Evolutionary conservation across 441 rosid species (phyloP), one percentile per base, ranked within the genome.

Genomic region (Euphorbia celastroides): DNA sequence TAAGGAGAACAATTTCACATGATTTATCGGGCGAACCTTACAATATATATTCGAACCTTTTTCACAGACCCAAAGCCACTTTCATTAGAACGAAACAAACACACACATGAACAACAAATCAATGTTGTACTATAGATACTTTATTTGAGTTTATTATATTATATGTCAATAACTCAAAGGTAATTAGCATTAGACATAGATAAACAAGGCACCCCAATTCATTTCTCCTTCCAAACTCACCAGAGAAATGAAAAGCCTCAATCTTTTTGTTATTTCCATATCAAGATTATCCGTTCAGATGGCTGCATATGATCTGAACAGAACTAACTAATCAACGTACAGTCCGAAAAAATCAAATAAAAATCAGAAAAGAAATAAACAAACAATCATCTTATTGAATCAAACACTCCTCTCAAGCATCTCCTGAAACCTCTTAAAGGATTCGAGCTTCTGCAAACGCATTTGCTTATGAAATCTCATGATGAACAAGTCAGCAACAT

Each of bases 401-500:
- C 16, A 83, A 36, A 19, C 62, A 52, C 84, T 68, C 38, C 76
- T 68, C 17, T 63, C 65, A 28, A 83, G 75, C 87, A 78, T 80
- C 51, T 83, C 88, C 61, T 70, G 83, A 41, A 51, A 31, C 75
- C 80, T 78, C 77, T 86, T 88, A 56, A 88, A 74, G 5, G 95
- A 93, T 16, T 75, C 79, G 34, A 84, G 86, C 80, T 89, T 93
- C 85, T 93, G 98, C 69, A 93, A 50, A 86, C 80, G 80, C 74
- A 91, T 86, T 78, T 91, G 87, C n/a, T 84, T 74, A 55, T 91
- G 95, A 69, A 93, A 91, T 54, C 88, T 79, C 64, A 46, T 76
- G 28, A 93, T 93, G 77, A 84, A 93, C 81, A 93, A 79, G n/a
- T 89, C 97, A 0, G 99, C 99, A 2, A 83, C 90, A 27, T 67